Evolutionary conservation across 805 yeast species (phyloP).

Genomic region (Saturnispora halmiae): DNA sequence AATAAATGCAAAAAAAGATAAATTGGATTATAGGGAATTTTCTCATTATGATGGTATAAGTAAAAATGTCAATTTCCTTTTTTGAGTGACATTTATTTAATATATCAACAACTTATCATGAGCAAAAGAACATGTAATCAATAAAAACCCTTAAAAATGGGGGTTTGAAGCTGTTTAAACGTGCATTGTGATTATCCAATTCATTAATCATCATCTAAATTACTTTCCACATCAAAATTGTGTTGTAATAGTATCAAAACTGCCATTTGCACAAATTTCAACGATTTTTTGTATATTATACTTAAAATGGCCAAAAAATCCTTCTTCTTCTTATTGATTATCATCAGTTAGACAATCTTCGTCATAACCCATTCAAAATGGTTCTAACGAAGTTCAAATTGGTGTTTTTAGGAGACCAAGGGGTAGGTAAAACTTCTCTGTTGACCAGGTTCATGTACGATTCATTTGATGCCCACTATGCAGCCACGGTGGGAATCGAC

Average conservation of each 20-base stretch:
- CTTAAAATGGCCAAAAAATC: no score
- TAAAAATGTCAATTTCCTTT: neutral
- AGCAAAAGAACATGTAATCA: neutral
- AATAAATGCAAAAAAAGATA: neutral
- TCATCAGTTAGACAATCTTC: neutral
- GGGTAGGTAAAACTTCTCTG: constrained; percentile 93
- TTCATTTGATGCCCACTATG: constrained; percentile 91
- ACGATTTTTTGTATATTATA: no score
- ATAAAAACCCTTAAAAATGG: no score
- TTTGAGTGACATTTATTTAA: neutral
- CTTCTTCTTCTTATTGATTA: no score
- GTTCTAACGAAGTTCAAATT: constrained; percentile 65
- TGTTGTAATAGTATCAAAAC: no score
- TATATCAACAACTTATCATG: neutral
- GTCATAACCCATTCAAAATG: neutral
- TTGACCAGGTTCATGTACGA: constrained; percentile 98
- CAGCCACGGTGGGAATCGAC: constrained; percentile 95
- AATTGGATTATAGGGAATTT: neutral
- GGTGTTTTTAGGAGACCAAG: constrained; percentile 94
- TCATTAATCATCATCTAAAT: no score
- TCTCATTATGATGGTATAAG: neutral
- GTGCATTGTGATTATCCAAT: no score
- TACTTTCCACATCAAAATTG: no score
- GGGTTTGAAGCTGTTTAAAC: no score
- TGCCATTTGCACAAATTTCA: no score